These are phyloP conservation scores for Plantago major DNA, from an alignment of 257 asterid species.

Conservation along the genomic window DNA sequence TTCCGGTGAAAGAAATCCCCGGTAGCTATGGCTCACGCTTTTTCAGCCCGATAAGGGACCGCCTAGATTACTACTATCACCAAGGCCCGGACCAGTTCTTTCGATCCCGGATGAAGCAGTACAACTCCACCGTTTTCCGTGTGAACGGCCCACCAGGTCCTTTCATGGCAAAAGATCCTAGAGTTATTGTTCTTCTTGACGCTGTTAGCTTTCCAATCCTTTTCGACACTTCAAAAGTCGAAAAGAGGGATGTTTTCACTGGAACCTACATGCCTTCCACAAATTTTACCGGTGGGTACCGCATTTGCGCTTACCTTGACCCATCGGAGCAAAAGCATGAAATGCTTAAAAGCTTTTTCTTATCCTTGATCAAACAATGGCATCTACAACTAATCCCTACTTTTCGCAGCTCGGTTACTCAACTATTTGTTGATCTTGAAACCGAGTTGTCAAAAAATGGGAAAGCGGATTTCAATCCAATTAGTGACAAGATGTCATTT, in stretches of 20 bases:
- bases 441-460: constrained; percentile 19
- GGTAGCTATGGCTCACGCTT: constrained; percentile 43
- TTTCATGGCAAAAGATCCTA: constrained; percentile 34
- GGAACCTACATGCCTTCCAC: constrained; percentile 37
- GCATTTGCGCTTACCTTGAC: constrained; percentile 31
- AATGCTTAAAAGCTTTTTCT: constrained; percentile 18
- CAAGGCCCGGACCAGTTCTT: constrained; percentile 47
- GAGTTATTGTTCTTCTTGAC: constrained; percentile 31
- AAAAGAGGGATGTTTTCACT: constrained; percentile 22
- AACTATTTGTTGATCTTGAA: constrained; percentile 24
- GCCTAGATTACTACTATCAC: constrained; percentile 36
- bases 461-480: constrained; percentile 19
- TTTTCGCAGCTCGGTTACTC: constrained; percentile 13
- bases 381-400: constrained; percentile 24
- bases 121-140: constrained; percentile 46
- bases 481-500: constrained; percentile 27
- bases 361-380: background rate
- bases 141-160: constrained; percentile 57
- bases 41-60: constrained; percentile 43
- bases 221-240: constrained; percentile 30
- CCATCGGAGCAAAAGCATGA: constrained; percentile 39
- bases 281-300: constrained; percentile 35
- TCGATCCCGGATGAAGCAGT: constrained; percentile 28
- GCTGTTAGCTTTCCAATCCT: constrained; percentile 29
- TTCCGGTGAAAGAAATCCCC: constrained; percentile 45